A percentile compares a stretch with the other conserved stretches of the same genome.
Conservation (phyloP, 2,329 filamentous ascomycete species). For the Ophiocordyceps camponoti-floridani region DNA sequence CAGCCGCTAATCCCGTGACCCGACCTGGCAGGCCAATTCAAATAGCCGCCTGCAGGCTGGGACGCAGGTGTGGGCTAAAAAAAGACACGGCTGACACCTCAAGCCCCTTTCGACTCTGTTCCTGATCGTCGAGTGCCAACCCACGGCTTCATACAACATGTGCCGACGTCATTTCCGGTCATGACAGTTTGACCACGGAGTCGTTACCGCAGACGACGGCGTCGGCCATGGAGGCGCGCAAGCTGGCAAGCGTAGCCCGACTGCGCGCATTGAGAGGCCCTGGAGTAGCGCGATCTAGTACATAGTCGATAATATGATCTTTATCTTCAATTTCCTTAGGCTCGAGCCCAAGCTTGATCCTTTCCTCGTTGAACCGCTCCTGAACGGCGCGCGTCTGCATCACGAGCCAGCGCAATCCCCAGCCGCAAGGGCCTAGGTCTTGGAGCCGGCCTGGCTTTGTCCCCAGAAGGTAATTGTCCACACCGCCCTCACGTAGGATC, state of each 20-base stretch:
- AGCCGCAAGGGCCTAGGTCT: constrained; percentile 78
- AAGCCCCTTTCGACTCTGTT: constrained; percentile 2
- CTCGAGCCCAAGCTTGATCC: constrained; percentile 44
- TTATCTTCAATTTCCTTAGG: constrained; percentile 17
- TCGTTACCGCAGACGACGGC: constrained; percentile 29
- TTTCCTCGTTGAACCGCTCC: constrained; percentile 45
- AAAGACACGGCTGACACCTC: constrained; percentile 4
- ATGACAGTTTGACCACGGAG: constrained; percentile 2
- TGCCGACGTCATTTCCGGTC: constrained; percentile 3
- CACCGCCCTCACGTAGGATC: constrained; percentile 70
- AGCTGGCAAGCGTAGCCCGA: constrained; percentile 18
- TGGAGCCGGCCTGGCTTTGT: constrained; percentile 60
- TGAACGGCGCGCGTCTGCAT: constrained; percentile 59
- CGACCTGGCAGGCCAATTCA: too few relatives aligned
- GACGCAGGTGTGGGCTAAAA: too few relatives aligned
- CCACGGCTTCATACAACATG: background rate
- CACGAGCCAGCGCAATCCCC: constrained; percentile 76
- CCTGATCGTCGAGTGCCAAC: background rate
- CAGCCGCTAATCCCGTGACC: too few relatives aligned
- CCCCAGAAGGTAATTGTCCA: constrained; percentile 83
- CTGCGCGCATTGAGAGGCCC: constrained; percentile 18
- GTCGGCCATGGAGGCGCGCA: constrained; percentile 20
- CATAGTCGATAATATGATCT: constrained; percentile 20
- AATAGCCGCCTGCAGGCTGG: too few relatives aligned
- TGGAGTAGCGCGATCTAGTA: constrained; percentile 22